Conservation (phyloP, 306 rosid genomes). For the Fragaria vesca region DNA sequence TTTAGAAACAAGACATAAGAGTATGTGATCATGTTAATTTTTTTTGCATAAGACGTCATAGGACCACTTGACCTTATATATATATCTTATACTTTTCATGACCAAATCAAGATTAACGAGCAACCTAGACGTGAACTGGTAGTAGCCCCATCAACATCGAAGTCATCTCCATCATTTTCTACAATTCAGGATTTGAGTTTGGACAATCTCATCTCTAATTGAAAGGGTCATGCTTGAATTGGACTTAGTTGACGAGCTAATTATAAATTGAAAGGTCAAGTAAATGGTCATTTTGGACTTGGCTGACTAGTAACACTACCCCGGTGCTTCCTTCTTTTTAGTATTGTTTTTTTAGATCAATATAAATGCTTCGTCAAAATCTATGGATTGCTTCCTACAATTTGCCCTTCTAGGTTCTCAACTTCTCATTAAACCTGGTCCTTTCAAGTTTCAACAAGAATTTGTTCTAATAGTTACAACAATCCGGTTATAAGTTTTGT, state of each 20-base stretch:
- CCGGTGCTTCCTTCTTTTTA: neutral
- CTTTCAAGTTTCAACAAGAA: neutral
- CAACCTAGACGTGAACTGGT: neutral
- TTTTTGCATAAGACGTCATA: no score
- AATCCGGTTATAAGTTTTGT: neutral
- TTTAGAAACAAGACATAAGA: no score
- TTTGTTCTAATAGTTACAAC: neutral
- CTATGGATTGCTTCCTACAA: neutral
- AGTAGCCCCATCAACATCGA: neutral
- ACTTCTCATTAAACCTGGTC: neutral
- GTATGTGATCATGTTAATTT: no score
- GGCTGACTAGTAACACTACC: neutral
- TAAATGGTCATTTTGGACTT: neutral
- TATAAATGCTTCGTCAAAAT: neutral
- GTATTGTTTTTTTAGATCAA: neutral
- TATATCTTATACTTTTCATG: neutral
- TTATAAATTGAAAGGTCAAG: neutral
- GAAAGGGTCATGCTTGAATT: neutral
- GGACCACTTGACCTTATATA: no score
- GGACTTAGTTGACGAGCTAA: neutral
- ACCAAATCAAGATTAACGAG: neutral
- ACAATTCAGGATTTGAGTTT: neutral
- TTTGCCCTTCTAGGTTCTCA: neutral
- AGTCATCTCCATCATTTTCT: neutral
- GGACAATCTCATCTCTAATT: neutral